Percentiles rank a stretch among this genome's conserved stretches.
Conservation (phyloP, 257 asterid genomes). For the Cinchona pubescens region DNA sequence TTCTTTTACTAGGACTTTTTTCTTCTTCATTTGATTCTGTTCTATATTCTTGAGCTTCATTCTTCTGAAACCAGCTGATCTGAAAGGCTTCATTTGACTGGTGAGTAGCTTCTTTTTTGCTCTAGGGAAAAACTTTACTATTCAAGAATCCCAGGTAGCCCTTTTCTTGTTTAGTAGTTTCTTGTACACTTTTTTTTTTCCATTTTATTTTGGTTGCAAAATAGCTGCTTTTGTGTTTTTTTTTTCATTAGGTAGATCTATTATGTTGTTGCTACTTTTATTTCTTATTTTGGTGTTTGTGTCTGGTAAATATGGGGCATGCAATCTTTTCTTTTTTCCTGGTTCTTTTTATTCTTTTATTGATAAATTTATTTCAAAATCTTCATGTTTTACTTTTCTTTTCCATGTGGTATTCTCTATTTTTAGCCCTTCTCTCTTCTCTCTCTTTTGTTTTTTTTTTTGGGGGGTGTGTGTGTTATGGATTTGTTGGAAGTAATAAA, state of each 20-base stretch:
- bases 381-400: neutral
- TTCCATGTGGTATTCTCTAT: neutral
- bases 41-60: constrained; percentile 3
- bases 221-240: neutral
- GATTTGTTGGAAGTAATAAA: neutral
- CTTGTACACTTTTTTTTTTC: neutral
- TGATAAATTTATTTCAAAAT: neutral
- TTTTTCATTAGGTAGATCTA: constrained; percentile 14
- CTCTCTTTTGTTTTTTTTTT: neutral
- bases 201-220: neutral
- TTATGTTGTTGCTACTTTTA: neutral
- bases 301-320: neutral
- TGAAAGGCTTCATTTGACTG: constrained; percentile 3
- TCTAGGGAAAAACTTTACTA: neutral
- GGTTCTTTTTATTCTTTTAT: neutral
- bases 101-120: constrained; percentile 16
- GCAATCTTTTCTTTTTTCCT: neutral
- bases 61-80: constrained; percentile 8
- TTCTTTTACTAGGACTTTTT: neutral
- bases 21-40: neutral
- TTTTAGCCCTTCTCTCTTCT: neutral
- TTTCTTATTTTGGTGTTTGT: neutral
- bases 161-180: neutral
- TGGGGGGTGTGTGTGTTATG: neutral
- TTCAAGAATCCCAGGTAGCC: neutral